phyloP scores from a whole-genome alignment of 2,329 filamentous ascomycete genomes.

The Pyrenochaeta sp. region DNA sequence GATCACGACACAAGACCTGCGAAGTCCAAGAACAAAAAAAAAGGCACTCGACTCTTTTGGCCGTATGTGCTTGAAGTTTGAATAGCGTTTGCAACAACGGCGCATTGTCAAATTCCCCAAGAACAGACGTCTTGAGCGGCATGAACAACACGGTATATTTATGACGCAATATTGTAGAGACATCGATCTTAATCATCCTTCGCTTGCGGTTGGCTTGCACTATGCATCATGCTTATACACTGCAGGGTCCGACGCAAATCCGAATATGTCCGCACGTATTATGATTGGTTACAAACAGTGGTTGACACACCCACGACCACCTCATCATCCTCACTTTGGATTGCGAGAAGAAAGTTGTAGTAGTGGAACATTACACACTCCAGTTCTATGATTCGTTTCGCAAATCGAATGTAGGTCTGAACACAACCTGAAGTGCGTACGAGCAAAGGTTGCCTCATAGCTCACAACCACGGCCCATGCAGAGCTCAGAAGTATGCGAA shows the following conservation, averaged over 20 bases:
- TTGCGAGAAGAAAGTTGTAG: no score
- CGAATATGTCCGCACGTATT: neutral
- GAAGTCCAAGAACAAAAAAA: no score
- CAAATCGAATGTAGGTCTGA: no score
- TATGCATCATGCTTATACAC: neutral
- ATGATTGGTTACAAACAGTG: neutral
- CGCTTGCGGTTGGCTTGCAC: conserved; percentile 1
- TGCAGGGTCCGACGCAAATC: neutral
- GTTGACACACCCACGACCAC: neutral
- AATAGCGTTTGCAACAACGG: neutral
- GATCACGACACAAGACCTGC: no score
- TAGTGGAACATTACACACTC: no score
- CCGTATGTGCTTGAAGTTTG: no score
- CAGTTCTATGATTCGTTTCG: no score
- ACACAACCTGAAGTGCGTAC: no score
- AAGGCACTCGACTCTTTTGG: no score
- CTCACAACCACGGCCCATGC: no score
- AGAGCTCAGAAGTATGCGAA: no score
- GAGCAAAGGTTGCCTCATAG: no score
- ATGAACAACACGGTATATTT: neutral
- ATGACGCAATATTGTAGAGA: neutral
- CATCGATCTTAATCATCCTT: neutral
- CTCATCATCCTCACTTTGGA: neutral
- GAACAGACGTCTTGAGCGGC: neutral
- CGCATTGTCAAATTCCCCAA: neutral